Evolutionary conservation across 257 asterid species (phyloP).

Genomic region (Solanum rostratum): DNA sequence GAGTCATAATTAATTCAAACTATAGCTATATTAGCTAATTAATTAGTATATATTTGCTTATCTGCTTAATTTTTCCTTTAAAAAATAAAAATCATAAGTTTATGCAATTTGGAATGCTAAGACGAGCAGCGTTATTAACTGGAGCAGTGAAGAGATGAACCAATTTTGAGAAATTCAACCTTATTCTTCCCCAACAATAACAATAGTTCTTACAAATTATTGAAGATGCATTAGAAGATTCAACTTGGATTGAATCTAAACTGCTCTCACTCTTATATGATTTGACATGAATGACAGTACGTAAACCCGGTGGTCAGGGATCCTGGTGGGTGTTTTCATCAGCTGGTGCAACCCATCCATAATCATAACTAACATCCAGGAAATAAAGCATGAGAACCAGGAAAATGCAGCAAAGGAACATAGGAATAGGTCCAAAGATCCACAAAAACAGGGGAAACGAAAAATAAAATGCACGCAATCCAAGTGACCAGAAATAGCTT

Average conservation of each 20-base stretch:
- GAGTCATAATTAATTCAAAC: too few relatives aligned
- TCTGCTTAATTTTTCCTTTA: too few relatives aligned
- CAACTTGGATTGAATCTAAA: neutral
- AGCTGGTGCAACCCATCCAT: constrained; percentile 5
- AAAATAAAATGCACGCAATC: constrained; percentile 63
- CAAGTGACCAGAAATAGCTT: constrained; percentile 84
- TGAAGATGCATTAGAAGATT: neutral
- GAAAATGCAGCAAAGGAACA: constrained; percentile 48
- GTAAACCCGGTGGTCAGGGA: neutral
- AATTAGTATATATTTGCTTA: too few relatives aligned
- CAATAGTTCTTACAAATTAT: neutral
- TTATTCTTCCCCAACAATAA: neutral
- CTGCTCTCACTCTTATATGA: neutral
- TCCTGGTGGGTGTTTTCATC: neutral
- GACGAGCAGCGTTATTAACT: neutral
- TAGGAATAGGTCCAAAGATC: constrained; percentile 84
- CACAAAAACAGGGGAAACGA: constrained; percentile 77
- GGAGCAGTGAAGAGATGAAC: neutral
- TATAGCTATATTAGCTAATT: too few relatives aligned
- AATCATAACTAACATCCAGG: constrained; percentile 40
- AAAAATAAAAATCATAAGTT: neutral
- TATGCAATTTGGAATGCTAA: neutral
- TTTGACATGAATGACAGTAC: neutral
- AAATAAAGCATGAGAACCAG: constrained; percentile 52
- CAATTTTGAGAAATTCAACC: neutral